Evolutionary conservation across 306 rosid species (phyloP).

Genomic region (Inga laurina): DNA sequence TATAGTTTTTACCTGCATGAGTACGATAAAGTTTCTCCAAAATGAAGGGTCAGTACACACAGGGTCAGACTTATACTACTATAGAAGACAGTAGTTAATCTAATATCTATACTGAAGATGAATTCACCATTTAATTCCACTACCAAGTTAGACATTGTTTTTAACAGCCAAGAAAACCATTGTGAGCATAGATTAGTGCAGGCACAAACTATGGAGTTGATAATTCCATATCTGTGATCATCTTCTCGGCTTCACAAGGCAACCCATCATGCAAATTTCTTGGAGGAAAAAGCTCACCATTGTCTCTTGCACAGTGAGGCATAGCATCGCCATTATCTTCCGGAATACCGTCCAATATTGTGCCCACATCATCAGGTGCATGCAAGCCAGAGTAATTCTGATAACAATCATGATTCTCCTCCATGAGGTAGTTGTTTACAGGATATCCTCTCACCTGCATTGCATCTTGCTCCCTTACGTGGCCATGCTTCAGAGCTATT

Average conservation of each 20-base stretch:
- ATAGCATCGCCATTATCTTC: constrained; percentile 20
- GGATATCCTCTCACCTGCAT: constrained; percentile 20
- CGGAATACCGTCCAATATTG: constrained; percentile 31
- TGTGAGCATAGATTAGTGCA: background rate
- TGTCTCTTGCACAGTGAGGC: background rate
- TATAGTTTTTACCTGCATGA: background rate
- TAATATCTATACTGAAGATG: too few species aligned
- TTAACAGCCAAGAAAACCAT: background rate
- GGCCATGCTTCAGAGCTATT: constrained; percentile 50
- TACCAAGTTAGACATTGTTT: background rate
- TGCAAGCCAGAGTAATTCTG: constrained; percentile 31
- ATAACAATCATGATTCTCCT: constrained; percentile 37
- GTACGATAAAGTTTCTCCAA: background rate
- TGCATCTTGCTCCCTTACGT: constrained; percentile 28
- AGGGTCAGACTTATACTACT: too few species aligned
- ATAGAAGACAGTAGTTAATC: background rate
- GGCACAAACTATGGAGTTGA: constrained; percentile 30
- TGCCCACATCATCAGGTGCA: constrained; percentile 31
- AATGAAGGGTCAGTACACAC: too few species aligned
- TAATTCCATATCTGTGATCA: constrained; percentile 32
- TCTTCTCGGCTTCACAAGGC: constrained; percentile 5
- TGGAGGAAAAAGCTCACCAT: background rate
- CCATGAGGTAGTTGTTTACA: constrained; percentile 38
- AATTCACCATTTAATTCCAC: too few species aligned
- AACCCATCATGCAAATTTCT: constrained; percentile 2